Evolutionary conservation across 371 early-diverging fungal genomes (phyloP).

Genomic region (Blakeslea trispora): DNA sequence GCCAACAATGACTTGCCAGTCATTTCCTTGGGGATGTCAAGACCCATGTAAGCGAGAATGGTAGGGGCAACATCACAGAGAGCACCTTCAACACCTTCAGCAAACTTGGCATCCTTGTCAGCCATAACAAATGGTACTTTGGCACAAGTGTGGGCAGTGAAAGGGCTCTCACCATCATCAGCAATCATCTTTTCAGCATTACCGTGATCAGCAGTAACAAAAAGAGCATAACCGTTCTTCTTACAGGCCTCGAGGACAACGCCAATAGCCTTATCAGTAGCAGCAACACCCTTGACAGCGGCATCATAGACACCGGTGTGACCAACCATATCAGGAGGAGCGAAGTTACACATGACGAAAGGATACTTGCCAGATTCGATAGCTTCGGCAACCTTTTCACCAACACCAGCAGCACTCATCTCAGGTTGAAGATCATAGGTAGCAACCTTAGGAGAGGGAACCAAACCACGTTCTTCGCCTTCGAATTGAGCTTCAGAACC

Average conservation of each 20-base stretch:
- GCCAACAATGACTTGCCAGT: conserved; percentile 73
- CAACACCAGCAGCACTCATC: conserved; percentile 93
- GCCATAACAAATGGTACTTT: conserved; percentile 96
- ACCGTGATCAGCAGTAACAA: conserved; percentile 99
- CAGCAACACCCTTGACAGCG: conserved; percentile 90
- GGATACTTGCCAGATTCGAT: conserved; percentile 80
- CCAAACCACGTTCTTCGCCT: conserved; percentile 89
- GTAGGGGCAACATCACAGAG: conserved; percentile 99
- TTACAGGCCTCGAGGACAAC: conserved; percentile 92
- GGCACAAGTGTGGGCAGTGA: conserved; percentile 96
- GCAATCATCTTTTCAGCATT: conserved; percentile 99
- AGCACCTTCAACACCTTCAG: conserved; percentile 67
- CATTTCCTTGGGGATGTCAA: conserved; percentile 96
- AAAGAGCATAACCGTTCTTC: conserved; percentile 86
- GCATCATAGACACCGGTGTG: conserved; percentile 98
- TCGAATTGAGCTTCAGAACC: conserved; percentile 91
- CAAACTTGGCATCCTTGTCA: conserved; percentile 44
- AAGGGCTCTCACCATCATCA: conserved; percentile 81
- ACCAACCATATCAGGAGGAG: conserved; percentile 99
- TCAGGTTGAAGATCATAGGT: conserved; percentile 97
- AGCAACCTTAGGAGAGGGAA: conserved; percentile 94
- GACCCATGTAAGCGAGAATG: conserved; percentile 90
- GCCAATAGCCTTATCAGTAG: conserved; percentile 95
- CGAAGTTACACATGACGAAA: conserved; percentile 99
- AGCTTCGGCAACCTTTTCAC: conserved; percentile 87